Conservation (phyloP, 2,329 filamentous ascomycete species). For the Nemania abortiva region DNA sequence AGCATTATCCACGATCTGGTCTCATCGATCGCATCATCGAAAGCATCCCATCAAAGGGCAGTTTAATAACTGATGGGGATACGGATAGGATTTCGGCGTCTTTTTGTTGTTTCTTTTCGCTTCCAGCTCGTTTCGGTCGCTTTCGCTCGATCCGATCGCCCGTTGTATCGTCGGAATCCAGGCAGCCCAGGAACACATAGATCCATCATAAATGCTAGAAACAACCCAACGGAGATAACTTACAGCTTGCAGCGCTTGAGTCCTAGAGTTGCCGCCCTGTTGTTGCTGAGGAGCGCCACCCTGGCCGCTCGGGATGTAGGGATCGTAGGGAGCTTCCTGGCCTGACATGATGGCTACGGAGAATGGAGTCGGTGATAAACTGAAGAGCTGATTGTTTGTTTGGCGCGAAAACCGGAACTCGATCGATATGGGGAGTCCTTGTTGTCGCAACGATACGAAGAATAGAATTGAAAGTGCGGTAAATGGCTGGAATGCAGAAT, state of each 20-base stretch:
- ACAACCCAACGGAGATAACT: conserved; percentile 57
- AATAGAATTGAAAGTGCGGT: conserved; percentile 11
- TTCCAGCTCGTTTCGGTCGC: neutral
- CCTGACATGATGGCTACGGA: conserved; percentile 61
- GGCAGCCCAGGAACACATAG: conserved; percentile 41
- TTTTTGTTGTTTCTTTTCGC: neutral
- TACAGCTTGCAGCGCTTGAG: conserved; percentile 85
- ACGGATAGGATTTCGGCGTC: neutral
- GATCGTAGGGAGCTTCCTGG: conserved; percentile 80
- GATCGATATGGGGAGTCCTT: conserved; percentile 7
- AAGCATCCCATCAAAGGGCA: neutral
- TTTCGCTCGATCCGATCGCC: conserved; percentile 23
- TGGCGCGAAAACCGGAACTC: conserved; percentile 3
- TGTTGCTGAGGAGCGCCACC: conserved; percentile 57
- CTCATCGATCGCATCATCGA: conserved; percentile 20
- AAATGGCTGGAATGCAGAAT: conserved; percentile 34
- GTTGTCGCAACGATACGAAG: conserved; percentile 28
- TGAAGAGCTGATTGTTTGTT: conserved; percentile 5
- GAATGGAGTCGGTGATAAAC: conserved; percentile 18
- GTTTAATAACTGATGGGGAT: neutral
- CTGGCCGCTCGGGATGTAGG: conserved; percentile 83
- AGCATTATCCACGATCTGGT: neutral
- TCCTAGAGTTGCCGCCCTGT: conserved; percentile 64
- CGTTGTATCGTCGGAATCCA: conserved; percentile 29
- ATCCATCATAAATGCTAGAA: conserved; percentile 27